Base-by-base conservation (phyloP, 2,329 filamentous ascomycete species). In the Alternaria ventricosa region DNA sequence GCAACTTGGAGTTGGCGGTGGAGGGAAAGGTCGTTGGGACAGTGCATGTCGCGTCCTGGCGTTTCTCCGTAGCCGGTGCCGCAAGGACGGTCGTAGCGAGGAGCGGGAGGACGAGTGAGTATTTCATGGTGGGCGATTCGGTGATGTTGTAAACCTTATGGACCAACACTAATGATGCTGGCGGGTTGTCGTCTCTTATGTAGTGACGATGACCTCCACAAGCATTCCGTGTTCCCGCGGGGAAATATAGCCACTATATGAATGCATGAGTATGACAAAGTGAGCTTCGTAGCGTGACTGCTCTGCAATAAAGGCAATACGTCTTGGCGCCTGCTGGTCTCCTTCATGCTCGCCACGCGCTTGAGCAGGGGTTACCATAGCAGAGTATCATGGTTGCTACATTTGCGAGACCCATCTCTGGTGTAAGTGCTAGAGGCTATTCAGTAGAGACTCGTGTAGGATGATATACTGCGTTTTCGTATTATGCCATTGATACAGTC, bases 1-100 rank as follows among this genome's bases (percentile, higher is more conserved):
- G 79, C 25, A 80, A 66, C 62, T 80, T 80, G 12, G 75, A 51
- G 57, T 75, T 77, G 9, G 64, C 54, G 6, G 73, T 72, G 13
- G 68, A 72, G 1, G 77, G 75, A 41, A 78, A 78, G 2, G 71
- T 71, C 12, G 71, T 73, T 12, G 76, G 76, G 18, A 78, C 63
- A 27, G 61, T 72, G 67, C 76, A 79, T 28, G 68, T 67, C 25
- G 64, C 63, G 9, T 55, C 68, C 68, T 79, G 77, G 55, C 76
- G 77, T 54, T 74, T 58, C 59, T 78, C 71, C 11, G 77, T 20
- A 12, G 72, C 22, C 47, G 76, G 76, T 36, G 68, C 72, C 53
- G 74, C 75, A 55, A 78, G 64, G 28, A 74, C 71, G 18, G 72
- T 73, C 5, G 71, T 72, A 43, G 72, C 75, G 55, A 79, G 68